Base-by-base conservation (phyloP, 768 basidiomycete species). In the Termitomyces sp. region DNA sequence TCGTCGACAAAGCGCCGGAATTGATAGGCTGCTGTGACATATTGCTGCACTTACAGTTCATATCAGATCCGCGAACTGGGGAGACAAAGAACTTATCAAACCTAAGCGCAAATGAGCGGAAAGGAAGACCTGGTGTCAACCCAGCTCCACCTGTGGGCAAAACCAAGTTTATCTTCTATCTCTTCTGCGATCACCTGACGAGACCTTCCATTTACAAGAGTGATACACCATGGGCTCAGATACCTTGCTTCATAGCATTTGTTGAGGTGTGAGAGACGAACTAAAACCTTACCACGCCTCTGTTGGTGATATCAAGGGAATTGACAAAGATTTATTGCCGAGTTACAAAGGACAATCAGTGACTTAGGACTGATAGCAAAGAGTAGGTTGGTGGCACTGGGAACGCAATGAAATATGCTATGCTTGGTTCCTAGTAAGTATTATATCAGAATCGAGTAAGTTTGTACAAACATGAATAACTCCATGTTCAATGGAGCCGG, bases 51-150 rank as follows among this genome's bases (percentile, higher is more conserved):
- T 84, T 85, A 0, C 70, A 72, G 59, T 94, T 97, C 66, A 79
- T 96, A 59, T 81, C 78, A 5, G 94, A 96, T 74, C 94, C 94
- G 36, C 82, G 92, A 58, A 96, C 96, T 47, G 94, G 94, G 38
- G 92, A 92, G 71, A 82, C 78, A 58, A 85, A 82, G 65, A 85
- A 85, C 44, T 77, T 95, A 13, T 91, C 89, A 0, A 79, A 70
- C 46, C 76, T 93, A 47, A 94, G 91, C 70, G 84, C 85, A 28
- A 84, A 79, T 51, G 94, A 97, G 71, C 94, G 96, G 70, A 85
- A 83, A 13, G 79, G 78, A 26, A 62, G 61, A 28, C 66, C 69
- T 44, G 71, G 68, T 0, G 69, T 71, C 4, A 71, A 72, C 13
- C 78, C 80, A 20, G 92, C 92, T 10, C 81, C 86, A 6, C 86